Conservation (phyloP, 805 yeast species). For the Jamesozyma gamospora region DNA sequence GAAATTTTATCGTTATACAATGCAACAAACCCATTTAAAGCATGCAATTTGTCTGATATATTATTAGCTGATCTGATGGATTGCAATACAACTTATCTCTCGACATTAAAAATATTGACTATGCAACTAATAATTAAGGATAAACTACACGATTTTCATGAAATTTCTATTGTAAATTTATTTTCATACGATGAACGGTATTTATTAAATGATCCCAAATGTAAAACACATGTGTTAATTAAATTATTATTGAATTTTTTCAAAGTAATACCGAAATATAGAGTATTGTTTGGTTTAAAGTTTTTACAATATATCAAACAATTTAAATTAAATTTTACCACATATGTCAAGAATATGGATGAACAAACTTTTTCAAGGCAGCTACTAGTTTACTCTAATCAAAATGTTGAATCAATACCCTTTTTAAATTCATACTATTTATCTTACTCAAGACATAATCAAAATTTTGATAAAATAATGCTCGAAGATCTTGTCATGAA, state of each 20-base stretch:
- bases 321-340: constrained; percentile 14
- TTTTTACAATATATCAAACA: constrained; percentile 23
- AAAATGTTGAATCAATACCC: not conserved
- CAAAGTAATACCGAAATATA: constrained; percentile 12
- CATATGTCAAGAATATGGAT: constrained; percentile 18
- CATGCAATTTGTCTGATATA: constrained; percentile 11
- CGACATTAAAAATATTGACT: constrained; percentile 21
- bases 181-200: constrained; percentile 22
- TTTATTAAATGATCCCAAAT: constrained; percentile 11
- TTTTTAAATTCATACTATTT: constrained; percentile 12
- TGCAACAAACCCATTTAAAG: constrained; percentile 11
- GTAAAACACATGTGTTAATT: constrained; percentile 15
- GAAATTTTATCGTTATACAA: constrained; percentile 19
- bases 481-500: constrained; percentile 8
- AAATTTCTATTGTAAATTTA: constrained; percentile 10
- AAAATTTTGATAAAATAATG: constrained; percentile 15
- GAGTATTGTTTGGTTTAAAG: constrained; percentile 23
- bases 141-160: constrained; percentile 6
- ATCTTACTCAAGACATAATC: constrained; percentile 11
- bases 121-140: constrained; percentile 21
- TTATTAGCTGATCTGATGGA: constrained; percentile 18
- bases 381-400: constrained; percentile 3
- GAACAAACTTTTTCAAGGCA: constrained; percentile 11
- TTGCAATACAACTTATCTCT: constrained; percentile 16
- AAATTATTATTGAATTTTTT: constrained; percentile 23